Conservation (phyloP, 768 basidiomycete species). For the Paxillus rubicundulus region DNA sequence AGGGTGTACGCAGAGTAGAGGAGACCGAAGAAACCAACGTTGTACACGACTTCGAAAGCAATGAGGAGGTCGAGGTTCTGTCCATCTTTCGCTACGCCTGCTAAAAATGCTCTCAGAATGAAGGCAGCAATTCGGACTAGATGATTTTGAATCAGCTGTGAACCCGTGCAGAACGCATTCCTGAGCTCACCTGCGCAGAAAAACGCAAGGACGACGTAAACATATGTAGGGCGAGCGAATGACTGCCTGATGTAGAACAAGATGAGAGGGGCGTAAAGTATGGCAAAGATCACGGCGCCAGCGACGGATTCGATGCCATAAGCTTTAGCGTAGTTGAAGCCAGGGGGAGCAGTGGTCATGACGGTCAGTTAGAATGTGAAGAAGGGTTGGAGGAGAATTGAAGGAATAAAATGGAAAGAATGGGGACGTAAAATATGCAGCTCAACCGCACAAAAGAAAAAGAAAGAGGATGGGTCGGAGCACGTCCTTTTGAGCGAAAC, state of each 20-base stretch:
- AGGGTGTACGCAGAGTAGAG: conserved; percentile 35
- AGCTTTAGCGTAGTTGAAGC: conserved; percentile 21
- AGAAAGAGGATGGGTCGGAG: not conserved
- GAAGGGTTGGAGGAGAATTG: not conserved
- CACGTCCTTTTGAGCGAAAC: conserved; percentile 13
- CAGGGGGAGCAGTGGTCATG: conserved; percentile 18
- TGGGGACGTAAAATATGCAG: conserved; percentile 8
- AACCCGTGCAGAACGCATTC: not conserved
- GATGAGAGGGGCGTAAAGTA: conserved; percentile 29
- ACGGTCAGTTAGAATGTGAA: not conserved
- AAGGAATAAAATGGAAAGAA: not conserved
- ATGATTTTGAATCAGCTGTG: not conserved
- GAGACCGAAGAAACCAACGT: conserved; percentile 35
- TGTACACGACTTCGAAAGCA: conserved; percentile 33
- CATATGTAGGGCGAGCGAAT: conserved; percentile 24
- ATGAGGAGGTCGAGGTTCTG: conserved; percentile 23
- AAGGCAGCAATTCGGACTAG: conserved; percentile 34
- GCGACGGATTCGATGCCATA: conserved; percentile 31
- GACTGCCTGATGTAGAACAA: conserved; percentile 20
- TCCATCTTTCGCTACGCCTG: conserved; percentile 20
- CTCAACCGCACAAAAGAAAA: conserved; percentile 16
- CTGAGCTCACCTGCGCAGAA: conserved; percentile 28
- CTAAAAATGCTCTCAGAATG: conserved; percentile 27
- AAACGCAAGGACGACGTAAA: conserved; percentile 27
- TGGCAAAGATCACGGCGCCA: conserved; percentile 32